phyloP scores from a whole-genome alignment of 2,329 filamentous ascomycete species.

The Didymella arachidicola region DNA sequence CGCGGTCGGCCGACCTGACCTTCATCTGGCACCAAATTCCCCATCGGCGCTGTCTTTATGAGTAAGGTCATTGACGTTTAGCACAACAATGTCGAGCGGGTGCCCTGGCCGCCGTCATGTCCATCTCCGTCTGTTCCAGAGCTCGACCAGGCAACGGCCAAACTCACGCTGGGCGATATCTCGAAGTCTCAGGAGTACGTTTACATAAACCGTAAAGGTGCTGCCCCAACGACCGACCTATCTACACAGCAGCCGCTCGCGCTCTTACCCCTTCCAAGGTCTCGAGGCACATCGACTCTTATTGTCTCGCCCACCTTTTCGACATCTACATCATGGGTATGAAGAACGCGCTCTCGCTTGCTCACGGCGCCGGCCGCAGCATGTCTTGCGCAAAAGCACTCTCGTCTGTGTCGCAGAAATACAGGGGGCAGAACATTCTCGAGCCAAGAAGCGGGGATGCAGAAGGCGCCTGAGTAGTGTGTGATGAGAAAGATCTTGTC shows the following conservation, averaged over 20 bases:
- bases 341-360: conserved; percentile 47
- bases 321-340: conserved; percentile 33
- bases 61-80: conserved; percentile 48
- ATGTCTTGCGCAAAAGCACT: conserved; percentile 51
- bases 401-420: conserved; percentile 42
- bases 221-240: conserved; percentile 43
- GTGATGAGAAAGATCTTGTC: conserved; percentile 49
- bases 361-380: conserved; percentile 50
- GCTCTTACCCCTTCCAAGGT: conserved; percentile 50
- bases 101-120: conserved; percentile 41
- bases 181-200: conserved; percentile 23
- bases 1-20: conserved; percentile 48
- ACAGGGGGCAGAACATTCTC: conserved; percentile 42
- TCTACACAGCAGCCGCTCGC: conserved; percentile 31
- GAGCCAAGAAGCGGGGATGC: conserved; percentile 29
- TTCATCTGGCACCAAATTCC: conserved; percentile 50
- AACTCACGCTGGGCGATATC: neutral
- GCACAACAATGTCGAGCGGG: conserved; percentile 49
- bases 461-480: conserved; percentile 50
- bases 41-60: conserved; percentile 50
- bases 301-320: conserved; percentile 47
- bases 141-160: neutral
- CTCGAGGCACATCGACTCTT: conserved; percentile 51
- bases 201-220: conserved; percentile 53
- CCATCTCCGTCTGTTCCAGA: conserved; percentile 10